Evolutionary conservation across 2,329 filamentous ascomycete species (phyloP), one percentile per base, ranked within the genome.

Genomic region (Colletotrichum somersetense): DNA sequence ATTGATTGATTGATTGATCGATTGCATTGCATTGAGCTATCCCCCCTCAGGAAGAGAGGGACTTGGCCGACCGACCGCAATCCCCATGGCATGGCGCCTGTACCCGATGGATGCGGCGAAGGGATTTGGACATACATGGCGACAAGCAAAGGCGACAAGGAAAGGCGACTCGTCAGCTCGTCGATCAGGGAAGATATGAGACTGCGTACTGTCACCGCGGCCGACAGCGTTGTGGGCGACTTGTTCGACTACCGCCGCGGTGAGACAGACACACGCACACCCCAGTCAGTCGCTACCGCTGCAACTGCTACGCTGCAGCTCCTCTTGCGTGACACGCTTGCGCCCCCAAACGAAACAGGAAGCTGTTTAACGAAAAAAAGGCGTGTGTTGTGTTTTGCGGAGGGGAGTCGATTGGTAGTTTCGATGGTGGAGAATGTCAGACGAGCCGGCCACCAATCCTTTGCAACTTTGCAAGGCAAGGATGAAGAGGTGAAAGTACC

Each of bases 121-220:
- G 61, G 62, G 56, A 66, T 52, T 68, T 63, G 56, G 61, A 71
- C 30, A 73, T 71, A 35, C 3, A 30, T 30, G 30, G 66, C 50
- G 52, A 52, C 26, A 53, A 44, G 30, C 16, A 67, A 62, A 62
- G 66, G 66, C 50, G 52, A 52, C 26, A 53, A 42, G 26, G 26
- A 67, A 62, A 62, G 66, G 50, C 26, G 71, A 71, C 40, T 73
- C 62, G 71, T 73, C 40, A 73, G 71, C 67, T 16, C 58, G 71
- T 56, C 65, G 71, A 73, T 73, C 67, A 70, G 40, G 35, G n/a
- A 73, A 73, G 71, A 67, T 73, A 71, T 52, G 70, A 72, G 66
- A 61, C 61, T 18, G 40, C 46, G 61, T 70, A 65, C 61, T 40
- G 26, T 38, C 30, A 2, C 57, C 53, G 64, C 18, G 68, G 50